These are phyloP conservation scores for Mycena sanguinolenta DNA, from an alignment of 768 basidiomycete species.

Conservation along the genomic window DNA sequence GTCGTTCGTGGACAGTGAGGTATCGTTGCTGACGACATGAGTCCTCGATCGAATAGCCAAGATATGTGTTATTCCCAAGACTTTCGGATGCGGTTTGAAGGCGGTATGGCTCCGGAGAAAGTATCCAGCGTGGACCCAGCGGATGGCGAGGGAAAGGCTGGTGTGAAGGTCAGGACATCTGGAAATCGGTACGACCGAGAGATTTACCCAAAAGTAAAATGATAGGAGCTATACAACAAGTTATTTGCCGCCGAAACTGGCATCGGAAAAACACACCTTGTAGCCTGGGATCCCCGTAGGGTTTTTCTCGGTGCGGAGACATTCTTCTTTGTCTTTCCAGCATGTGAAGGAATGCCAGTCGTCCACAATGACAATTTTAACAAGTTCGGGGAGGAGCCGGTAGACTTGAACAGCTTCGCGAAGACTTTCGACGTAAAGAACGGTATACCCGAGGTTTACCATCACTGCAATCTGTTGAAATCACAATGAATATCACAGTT, in stretches of 20 bases:
- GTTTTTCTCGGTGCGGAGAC: slow-evolving; percentile 19
- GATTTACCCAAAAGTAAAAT: slow-evolving; percentile 18
- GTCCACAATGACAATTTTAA: slow-evolving; percentile 24
- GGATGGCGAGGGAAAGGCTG: slow-evolving; percentile 26
- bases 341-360: slow-evolving; percentile 25
- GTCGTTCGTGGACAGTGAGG: background rate
- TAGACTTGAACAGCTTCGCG: slow-evolving; percentile 11
- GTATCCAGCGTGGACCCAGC: slow-evolving; percentile 28
- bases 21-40: background rate
- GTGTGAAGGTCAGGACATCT: background rate
- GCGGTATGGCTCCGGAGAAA: slow-evolving; percentile 24
- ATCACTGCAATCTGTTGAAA: slow-evolving; percentile 21
- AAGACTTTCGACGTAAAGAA: slow-evolving; percentile 11
- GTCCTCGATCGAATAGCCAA: slow-evolving; percentile 31
- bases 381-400: slow-evolving; percentile 22
- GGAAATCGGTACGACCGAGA: background rate
- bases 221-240: slow-evolving; percentile 14
- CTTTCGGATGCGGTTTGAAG: background rate
- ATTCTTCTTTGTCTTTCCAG: slow-evolving; percentile 17
- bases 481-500: background rate
- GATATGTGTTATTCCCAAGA: slow-evolving; percentile 25
- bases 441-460: slow-evolving; percentile 29
- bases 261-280: slow-evolving; percentile 8
- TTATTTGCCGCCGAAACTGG: background rate
- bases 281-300: slow-evolving; percentile 27